Evolutionary conservation across 2,329 filamentous ascomycete species (phyloP).

Genomic region (Sarocladium kiliense): DNA sequence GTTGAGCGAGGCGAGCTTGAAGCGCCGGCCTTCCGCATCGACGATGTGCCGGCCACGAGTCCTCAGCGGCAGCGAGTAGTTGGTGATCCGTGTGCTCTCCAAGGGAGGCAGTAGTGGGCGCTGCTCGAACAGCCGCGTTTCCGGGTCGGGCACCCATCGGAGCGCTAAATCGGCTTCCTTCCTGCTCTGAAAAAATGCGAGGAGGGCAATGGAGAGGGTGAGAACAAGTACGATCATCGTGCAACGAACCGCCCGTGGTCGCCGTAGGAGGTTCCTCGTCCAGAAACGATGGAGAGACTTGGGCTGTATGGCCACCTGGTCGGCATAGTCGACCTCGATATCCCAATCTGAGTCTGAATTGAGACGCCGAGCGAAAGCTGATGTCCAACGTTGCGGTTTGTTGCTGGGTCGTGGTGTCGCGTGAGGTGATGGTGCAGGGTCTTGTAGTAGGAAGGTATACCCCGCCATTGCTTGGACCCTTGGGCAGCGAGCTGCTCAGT

Average conservation of each 20-base stretch:
- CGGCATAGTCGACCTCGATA: not conserved
- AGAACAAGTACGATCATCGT: slow-evolving; percentile 32
- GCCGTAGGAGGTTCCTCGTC: slow-evolving; percentile 3
- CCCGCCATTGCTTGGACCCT: not conserved
- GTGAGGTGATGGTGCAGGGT: not conserved
- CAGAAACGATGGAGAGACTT: not conserved
- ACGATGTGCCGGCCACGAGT: slow-evolving; percentile 57
- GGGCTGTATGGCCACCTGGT: not conserved
- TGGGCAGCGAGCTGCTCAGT: not conserved
- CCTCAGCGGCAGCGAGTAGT: slow-evolving; percentile 52
- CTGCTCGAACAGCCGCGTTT: slow-evolving; percentile 41
- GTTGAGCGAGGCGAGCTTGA: slow-evolving; percentile 61
- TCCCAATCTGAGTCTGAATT: not conserved
- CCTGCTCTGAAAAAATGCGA: slow-evolving; percentile 38
- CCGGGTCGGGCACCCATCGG: slow-evolving; percentile 46
- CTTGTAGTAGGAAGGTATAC: not conserved
- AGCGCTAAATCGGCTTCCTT: slow-evolving; percentile 36
- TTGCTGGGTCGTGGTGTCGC: not conserved
- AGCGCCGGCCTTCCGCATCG: slow-evolving; percentile 49
- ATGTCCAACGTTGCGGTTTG: not conserved
- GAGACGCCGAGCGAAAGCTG: not conserved
- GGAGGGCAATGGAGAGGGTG: slow-evolving; percentile 17
- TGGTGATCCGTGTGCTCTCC: slow-evolving; percentile 35
- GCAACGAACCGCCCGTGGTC: slow-evolving; percentile 9
- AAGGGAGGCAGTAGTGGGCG: slow-evolving; percentile 41